Percentiles rank a stretch among this genome's conserved stretches.
Evolutionary conservation across 78 protist species (phyloP).

Genomic region (Dictyostelium intermedium): DNA sequence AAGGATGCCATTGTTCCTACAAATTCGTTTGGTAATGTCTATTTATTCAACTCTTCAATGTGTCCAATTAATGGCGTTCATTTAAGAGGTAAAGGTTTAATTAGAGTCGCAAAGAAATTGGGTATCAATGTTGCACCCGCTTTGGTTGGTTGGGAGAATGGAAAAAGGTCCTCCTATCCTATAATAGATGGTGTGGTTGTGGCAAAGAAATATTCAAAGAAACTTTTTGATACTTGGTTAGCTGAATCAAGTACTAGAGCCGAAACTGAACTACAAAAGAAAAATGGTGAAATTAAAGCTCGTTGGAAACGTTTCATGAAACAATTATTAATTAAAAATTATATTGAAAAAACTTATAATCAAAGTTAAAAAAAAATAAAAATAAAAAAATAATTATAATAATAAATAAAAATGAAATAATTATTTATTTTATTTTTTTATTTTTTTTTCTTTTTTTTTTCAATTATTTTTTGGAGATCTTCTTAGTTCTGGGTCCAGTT

Average conservation of each 20-base stretch:
- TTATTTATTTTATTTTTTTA: no score
- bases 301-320: constrained; percentile 47
- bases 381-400: no score
- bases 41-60: constrained; percentile 70
- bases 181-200: constrained; percentile 67
- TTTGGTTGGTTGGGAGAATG: constrained; percentile 69
- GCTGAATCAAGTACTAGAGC: not conserved
- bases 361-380: no score
- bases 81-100: constrained; percentile 24
- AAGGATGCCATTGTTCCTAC: constrained; percentile 38
- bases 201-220: constrained; percentile 27
- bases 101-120: constrained; percentile 37
- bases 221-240: constrained; percentile 50
- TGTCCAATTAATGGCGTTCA: constrained; percentile 72
- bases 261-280: not conserved
- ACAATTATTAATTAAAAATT: constrained; percentile 31
- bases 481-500: no score
- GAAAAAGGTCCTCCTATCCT: not conserved
- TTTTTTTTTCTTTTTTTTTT: no score
- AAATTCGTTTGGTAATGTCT: constrained; percentile 66
- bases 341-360: constrained; percentile 24
- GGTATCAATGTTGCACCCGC: constrained; percentile 76
- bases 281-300: constrained; percentile 6
- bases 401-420: no score
- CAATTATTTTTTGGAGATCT: no score